Base-by-base conservation (phyloP, 2,329 filamentous ascomycete genomes). In the Sclerotinia nivalis region DNA sequence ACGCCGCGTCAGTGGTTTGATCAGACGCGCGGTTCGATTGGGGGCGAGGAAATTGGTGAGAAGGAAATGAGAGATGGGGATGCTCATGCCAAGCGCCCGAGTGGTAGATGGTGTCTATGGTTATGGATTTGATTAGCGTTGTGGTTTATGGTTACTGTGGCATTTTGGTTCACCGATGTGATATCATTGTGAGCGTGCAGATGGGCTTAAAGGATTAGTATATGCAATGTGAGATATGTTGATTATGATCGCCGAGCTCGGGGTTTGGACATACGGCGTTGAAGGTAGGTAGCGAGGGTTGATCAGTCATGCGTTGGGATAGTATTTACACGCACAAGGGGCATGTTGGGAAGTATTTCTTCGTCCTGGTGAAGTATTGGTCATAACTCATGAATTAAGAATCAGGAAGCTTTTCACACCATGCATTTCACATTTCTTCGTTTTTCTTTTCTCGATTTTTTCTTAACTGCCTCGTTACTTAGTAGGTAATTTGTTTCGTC, bases 1-100 rank as follows among this genome's bases (percentile, higher is more conserved):
- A 40, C 22, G 47, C n/a, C 47, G 45, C 58, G 31, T 74, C 73
- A 69, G 62, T 66, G 12, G 58, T 71, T 58, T 72, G 74, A 22
- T 64, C 47, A 28, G 9, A 52, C 47, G 47, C 61, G 47, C 9
- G n/a, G n/a, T 58, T 28, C 25, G 50, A 34, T 28, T n/a, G 43
- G 31, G 45, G 45, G 18, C 40, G 45, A 45, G 34, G 34, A 74
- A 70, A 54, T 73, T 69, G 43, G 66, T 74, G 60, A 71, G 67
- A 68, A 75, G 68, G 40, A 67, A 40, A 65, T 69, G 20, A 58
- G 69, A 22, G 47, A 69, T 50, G 72, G 70, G 67, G 55, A 50
- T 50, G 20, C 22, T 18, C n/a, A 15, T 43, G 40, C n/a, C 45
- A 69, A n/a, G n/a, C n/a, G n/a, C n/a, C n/a, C n/a, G n/a, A n/a